phyloP scores from a whole-genome alignment of 495 filamentous ascomycete genomes.

The Penicillium cataractarum region DNA sequence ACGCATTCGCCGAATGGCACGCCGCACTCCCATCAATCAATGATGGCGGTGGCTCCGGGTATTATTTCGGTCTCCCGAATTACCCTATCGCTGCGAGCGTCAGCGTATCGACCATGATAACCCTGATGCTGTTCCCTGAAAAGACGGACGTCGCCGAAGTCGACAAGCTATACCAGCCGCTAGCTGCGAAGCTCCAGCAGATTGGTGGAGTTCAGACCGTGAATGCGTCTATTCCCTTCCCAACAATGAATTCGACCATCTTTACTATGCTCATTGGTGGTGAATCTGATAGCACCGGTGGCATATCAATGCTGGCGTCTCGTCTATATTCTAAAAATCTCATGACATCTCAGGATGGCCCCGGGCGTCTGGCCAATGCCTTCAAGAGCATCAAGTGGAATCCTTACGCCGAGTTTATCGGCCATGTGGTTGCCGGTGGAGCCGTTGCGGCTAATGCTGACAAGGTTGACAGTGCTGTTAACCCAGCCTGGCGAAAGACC shows the following conservation, averaged over 20 bases:
- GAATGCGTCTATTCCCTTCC: slow-evolving; percentile 19
- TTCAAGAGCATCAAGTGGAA: slow-evolving; percentile 20
- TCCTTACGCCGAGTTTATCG: slow-evolving; percentile 19
- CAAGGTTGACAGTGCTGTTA: slow-evolving; percentile 36
- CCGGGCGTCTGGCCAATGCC: slow-evolving; percentile 29
- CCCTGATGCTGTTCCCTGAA: slow-evolving; percentile 31
- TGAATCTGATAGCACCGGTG: slow-evolving; percentile 28
- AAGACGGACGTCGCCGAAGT: slow-evolving; percentile 24
- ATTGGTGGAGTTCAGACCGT: slow-evolving; percentile 21
- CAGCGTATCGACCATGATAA: slow-evolving; percentile 20
- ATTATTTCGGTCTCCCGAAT: slow-evolving; percentile 39
- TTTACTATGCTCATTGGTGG: slow-evolving; percentile 21
- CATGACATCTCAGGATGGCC: slow-evolving; percentile 27
- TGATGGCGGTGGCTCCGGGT: slow-evolving; percentile 40
- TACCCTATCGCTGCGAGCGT: slow-evolving; percentile 14
- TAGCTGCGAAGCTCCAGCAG: slow-evolving; percentile 20
- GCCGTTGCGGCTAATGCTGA: slow-evolving; percentile 31
- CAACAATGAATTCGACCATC: slow-evolving; percentile 24
- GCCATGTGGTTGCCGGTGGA: slow-evolving; percentile 39
- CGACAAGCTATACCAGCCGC: slow-evolving; percentile 22
- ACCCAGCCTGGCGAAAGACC: slow-evolving; percentile 44
- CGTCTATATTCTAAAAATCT: slow-evolving; percentile 39
- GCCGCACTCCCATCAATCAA: slow-evolving; percentile 30
- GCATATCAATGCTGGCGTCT: slow-evolving; percentile 22
- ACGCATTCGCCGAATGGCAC: slow-evolving; percentile 37